Evolutionary conservation across 78 protist genomes (phyloP).

Genomic region (slime mould (Dictyostelium discoideum)): DNA sequence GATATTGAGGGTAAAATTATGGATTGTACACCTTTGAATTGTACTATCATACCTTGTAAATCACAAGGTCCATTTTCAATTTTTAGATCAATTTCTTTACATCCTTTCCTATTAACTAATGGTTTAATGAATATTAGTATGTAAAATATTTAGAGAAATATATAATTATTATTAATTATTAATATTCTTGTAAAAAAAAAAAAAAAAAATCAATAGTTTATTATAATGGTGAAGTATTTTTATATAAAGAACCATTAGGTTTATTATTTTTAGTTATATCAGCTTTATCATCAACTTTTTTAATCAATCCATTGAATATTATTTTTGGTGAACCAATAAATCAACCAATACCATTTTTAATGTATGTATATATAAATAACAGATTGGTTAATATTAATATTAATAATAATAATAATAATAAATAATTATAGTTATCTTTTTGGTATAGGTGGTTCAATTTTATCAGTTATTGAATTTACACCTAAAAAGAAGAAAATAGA

Average conservation of each 20-base stretch:
- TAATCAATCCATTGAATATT: constrained; percentile 58
- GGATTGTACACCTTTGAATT: constrained; percentile 49
- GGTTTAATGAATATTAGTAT: constrained; percentile 55
- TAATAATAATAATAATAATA: no score
- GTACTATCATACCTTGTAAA: constrained; percentile 61
- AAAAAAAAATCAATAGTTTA: constrained; percentile 33
- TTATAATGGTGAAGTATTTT: constrained; percentile 73
- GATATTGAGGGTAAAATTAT: constrained; percentile 47
- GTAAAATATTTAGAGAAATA: neutral
- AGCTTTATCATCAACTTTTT: constrained; percentile 73
- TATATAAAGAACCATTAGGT: constrained; percentile 84
- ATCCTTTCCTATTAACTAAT: constrained; percentile 76
- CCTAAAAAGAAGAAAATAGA: constrained; percentile 13
- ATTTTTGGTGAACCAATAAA: constrained; percentile 63
- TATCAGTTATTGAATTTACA: constrained; percentile 71
- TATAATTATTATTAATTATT: no score
- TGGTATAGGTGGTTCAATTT: constrained; percentile 80
- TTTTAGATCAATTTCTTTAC: neutral
- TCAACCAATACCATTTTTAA: constrained; percentile 51
- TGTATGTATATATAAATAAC: constrained; percentile 20
- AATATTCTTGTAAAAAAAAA: no score
- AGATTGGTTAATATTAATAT: no score
- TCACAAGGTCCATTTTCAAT: constrained; percentile 84
- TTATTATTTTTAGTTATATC: constrained; percentile 81
- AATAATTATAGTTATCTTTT: constrained; percentile 31